Percentiles rank a stretch among this genome's conserved stretches.
Conservation (phyloP, 768 basidiomycete genomes). For the Hydnomerulius pinastri region DNA sequence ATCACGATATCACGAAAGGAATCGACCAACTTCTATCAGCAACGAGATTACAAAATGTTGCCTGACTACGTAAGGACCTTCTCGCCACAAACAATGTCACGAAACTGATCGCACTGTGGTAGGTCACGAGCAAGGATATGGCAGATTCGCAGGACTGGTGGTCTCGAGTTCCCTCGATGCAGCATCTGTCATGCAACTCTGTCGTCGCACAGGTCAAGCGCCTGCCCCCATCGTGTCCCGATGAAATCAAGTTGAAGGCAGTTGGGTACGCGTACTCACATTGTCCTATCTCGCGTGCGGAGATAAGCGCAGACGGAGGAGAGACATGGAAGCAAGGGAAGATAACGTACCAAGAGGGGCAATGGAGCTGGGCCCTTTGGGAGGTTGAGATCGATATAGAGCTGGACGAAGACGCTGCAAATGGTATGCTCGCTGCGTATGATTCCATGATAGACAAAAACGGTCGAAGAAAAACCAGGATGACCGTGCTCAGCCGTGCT, state of each 20-base stretch:
- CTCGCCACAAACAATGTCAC: background rate
- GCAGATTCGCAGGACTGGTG: conserved; percentile 39
- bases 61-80: conserved; percentile 50
- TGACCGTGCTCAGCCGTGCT: conserved; percentile 48
- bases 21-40: conserved; percentile 71
- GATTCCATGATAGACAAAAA: conserved; percentile 6
- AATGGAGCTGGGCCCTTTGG: conserved; percentile 80
- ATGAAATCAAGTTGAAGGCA: conserved; percentile 30
- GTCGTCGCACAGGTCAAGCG: conserved; percentile 42
- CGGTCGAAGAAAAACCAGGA: conserved; percentile 10
- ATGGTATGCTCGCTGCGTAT: background rate
- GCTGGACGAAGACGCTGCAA: conserved; percentile 24
- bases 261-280: conserved; percentile 60
- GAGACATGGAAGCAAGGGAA: conserved; percentile 49
- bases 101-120: background rate
- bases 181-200: conserved; percentile 61
- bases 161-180: conserved; percentile 60
- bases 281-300: conserved; percentile 49
- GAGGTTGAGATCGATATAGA: conserved; percentile 45
- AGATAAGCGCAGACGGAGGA: conserved; percentile 55
- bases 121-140: conserved; percentile 28
- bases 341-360: conserved; percentile 61
- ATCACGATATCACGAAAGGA: conserved; percentile 54
- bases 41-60: conserved; percentile 68
- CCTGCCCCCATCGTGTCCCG: conserved; percentile 10